Percentiles rank a stretch among this genome's conserved stretches.
Conservation (phyloP, 306 rosid genomes). For the Begonia fuchsioides region DNA sequence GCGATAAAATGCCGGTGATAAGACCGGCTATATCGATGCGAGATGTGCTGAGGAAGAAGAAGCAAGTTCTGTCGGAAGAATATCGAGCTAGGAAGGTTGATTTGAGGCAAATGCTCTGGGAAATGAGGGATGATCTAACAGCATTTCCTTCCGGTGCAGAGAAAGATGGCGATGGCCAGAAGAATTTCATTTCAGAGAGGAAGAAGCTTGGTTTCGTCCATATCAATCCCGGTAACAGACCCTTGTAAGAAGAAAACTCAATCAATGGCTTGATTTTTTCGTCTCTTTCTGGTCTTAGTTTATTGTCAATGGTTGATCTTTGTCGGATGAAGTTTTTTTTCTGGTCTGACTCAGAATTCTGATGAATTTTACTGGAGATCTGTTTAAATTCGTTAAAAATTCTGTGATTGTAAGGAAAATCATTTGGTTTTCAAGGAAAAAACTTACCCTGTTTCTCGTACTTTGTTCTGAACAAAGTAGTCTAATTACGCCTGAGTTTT, state of each 20-base stretch:
- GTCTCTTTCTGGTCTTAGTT: too few species aligned
- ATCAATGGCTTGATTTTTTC: not conserved
- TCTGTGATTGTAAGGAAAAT: too few species aligned
- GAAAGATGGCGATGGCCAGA: slow-evolving; percentile 36
- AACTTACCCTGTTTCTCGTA: too few species aligned
- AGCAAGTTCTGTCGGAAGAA: slow-evolving; percentile 50
- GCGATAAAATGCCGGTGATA: slow-evolving; percentile 29
- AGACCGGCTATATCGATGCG: slow-evolving; percentile 67
- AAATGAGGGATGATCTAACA: slow-evolving; percentile 54
- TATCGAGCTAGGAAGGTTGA: slow-evolving; percentile 36
- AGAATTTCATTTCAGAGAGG: slow-evolving; percentile 36
- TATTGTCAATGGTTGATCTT: too few species aligned
- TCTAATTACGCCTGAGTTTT: too few species aligned
- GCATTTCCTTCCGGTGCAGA: slow-evolving; percentile 36
- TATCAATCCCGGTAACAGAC: slow-evolving; percentile 63
- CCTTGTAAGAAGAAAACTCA: slow-evolving; percentile 50
- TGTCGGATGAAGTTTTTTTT: too few species aligned
- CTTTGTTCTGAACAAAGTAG: too few species aligned
- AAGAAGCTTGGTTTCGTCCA: slow-evolving; percentile 86
- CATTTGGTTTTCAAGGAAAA: too few species aligned
- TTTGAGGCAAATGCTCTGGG: slow-evolving; percentile 82
- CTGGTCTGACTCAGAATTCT: too few species aligned
- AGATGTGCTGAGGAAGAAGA: slow-evolving; percentile 72
- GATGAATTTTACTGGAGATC: too few species aligned
- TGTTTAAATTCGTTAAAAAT: too few species aligned